phyloP scores from a whole-genome alignment of 768 basidiomycete genomes.

The Termitomyces sp. region DNA sequence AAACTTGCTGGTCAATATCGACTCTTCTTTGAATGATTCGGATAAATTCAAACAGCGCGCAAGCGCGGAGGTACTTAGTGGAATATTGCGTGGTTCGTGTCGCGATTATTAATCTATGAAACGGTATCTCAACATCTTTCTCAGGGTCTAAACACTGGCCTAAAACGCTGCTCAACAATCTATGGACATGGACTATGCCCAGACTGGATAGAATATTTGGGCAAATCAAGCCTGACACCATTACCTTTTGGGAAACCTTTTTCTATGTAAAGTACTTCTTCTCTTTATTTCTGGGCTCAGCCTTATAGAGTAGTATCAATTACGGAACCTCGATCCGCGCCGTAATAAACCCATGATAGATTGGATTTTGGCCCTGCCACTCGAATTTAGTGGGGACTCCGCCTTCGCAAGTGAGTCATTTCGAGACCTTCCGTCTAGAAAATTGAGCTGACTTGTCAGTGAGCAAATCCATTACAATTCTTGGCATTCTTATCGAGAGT shows the following conservation, averaged over 20 bases:
- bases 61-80: constrained; percentile 61
- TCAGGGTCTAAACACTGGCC: constrained; percentile 87
- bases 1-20: constrained; percentile 50
- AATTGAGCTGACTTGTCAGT: constrained; percentile 39
- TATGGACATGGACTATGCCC: constrained; percentile 73
- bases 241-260: constrained; percentile 69
- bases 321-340: constrained; percentile 77
- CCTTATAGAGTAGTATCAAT: constrained; percentile 35
- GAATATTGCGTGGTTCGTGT: constrained; percentile 65
- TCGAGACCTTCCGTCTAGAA: neutral
- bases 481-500: constrained; percentile 64
- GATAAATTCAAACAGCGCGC: constrained; percentile 89
- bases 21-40: constrained; percentile 56
- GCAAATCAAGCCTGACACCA: constrained; percentile 84
- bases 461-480: constrained; percentile 68
- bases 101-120: neutral
- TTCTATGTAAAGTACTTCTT: constrained; percentile 43
- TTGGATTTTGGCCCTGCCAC: constrained; percentile 71
- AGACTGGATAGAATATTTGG: constrained; percentile 62
- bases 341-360: constrained; percentile 68
- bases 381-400: constrained; percentile 84
- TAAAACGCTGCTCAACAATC: constrained; percentile 39
- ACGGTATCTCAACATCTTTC: neutral
- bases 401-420: constrained; percentile 73
- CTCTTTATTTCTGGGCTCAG: neutral